Evolutionary conservation across 805 yeast species (phyloP).

Genomic region (Kodamaea sagamina): DNA sequence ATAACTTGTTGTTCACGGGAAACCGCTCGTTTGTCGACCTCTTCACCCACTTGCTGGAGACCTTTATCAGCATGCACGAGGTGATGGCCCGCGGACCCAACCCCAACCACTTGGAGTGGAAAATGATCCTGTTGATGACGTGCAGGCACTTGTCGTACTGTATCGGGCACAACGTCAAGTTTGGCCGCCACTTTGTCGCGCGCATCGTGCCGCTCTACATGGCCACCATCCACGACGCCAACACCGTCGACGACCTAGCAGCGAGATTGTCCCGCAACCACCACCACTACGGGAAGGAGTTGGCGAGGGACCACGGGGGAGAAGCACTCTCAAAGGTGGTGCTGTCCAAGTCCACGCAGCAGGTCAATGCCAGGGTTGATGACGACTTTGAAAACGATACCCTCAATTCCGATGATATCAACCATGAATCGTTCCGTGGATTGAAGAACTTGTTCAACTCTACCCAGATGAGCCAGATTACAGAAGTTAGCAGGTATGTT

Average conservation of each 20-base stretch:
- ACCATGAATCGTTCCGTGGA: constrained; percentile 49
- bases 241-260: constrained; percentile 22
- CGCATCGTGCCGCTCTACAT: constrained; percentile 42
- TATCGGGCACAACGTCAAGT: constrained; percentile 33
- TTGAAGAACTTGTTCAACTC: constrained; percentile 67
- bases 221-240: constrained; percentile 30
- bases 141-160: constrained; percentile 42
- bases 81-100: constrained; percentile 15
- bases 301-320: constrained; percentile 11
- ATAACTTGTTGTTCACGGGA: constrained; percentile 64
- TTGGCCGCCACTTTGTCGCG: constrained; percentile 32
- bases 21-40: constrained; percentile 56
- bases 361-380: constrained; percentile 19
- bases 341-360: constrained; percentile 24
- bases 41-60: constrained; percentile 36
- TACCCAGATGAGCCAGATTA: constrained; percentile 59
- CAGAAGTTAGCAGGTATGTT: constrained; percentile 55
- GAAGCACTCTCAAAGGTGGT: constrained; percentile 26
- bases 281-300: constrained; percentile 21
- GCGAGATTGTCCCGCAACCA: constrained; percentile 23
- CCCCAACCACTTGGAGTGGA: constrained; percentile 49
- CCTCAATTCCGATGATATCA: constrained; percentile 40
- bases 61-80: constrained; percentile 19
- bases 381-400: constrained; percentile 36
- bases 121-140: constrained; percentile 41